Percentiles rank a stretch among this genome's conserved stretches.
Conservation (phyloP, 441 rosid species). For the Populus tomentosa region DNA sequence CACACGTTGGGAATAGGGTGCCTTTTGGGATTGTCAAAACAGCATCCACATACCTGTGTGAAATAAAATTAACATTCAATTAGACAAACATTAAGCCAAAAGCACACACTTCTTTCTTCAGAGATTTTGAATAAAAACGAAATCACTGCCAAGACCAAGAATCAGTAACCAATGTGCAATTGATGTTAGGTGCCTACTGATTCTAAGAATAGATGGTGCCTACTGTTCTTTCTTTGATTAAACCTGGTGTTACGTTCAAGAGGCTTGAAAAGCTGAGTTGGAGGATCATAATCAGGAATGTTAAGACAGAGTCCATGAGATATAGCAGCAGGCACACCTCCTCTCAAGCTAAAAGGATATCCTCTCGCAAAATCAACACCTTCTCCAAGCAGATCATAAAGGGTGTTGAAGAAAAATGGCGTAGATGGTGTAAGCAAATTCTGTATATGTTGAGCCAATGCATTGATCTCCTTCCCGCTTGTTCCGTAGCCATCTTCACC, state of each 20-base stretch:
- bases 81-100: not conserved
- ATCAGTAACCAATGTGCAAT: not conserved
- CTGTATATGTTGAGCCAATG: conserved; percentile 30
- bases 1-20: conserved; percentile 38
- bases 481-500: conserved; percentile 34
- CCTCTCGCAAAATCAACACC: conserved; percentile 42
- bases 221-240: no score
- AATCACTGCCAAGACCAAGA: not conserved
- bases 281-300: conserved; percentile 42
- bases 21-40: conserved; percentile 38
- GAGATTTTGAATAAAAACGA: not conserved
- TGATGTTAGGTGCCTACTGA: no score
- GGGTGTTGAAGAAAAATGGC: conserved; percentile 38
- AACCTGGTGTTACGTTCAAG: conserved; percentile 37
- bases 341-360: conserved; percentile 36
- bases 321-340: conserved; percentile 36
- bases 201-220: no score
- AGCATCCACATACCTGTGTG: conserved; percentile 33
- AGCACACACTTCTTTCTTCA: not conserved
- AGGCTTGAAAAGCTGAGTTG: conserved; percentile 41
- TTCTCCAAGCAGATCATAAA: conserved; percentile 34
- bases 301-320: conserved; percentile 48
- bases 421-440: conserved; percentile 36
- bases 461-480: conserved; percentile 30
- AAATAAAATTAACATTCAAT: not conserved